A percentile compares a stretch with the other conserved stretches of the same genome.
These are phyloP conservation scores for Narthecium ossifragum DNA, from an alignment of 106 monocot species.

Conservation along the genomic window DNA sequence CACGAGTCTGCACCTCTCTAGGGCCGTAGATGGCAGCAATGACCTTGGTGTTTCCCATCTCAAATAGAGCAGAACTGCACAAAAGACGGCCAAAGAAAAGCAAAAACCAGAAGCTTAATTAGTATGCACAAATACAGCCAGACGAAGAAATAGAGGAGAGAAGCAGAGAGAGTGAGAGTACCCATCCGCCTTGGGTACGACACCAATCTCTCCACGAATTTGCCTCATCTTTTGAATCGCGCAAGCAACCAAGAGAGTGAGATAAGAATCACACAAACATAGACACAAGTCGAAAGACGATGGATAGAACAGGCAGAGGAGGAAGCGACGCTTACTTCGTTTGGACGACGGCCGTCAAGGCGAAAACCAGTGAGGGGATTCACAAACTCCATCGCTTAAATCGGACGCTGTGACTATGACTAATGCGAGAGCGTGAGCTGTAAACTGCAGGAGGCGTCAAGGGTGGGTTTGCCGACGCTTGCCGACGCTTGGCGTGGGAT, in stretches of 20 bases:
- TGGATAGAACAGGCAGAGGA: not conserved
- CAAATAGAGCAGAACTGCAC: constrained; percentile 80
- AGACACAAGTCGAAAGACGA: not conserved
- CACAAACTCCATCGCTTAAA: constrained; percentile 86
- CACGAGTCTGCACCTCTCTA: constrained; percentile 41
- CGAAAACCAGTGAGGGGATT: constrained; percentile 74
- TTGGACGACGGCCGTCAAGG: constrained; percentile 79
- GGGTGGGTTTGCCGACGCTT: not conserved
- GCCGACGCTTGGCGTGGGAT: too few relatives aligned
- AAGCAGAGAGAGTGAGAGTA: constrained; percentile 15
- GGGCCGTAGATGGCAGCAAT: constrained; percentile 96
- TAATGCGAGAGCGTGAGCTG: not conserved
- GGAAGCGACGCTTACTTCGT: constrained; percentile 36
- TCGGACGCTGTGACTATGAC: too few relatives aligned
- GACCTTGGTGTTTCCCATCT: constrained; percentile 98
- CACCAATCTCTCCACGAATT: constrained; percentile 74
- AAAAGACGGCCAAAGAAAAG: not conserved
- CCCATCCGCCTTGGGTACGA: constrained; percentile 77
- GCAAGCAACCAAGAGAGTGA: not conserved
- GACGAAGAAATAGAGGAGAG: not conserved
- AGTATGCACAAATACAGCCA: not conserved
- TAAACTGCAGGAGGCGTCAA: not conserved
- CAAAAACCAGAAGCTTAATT: not conserved
- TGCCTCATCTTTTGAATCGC: constrained; percentile 81
- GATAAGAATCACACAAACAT: constrained; percentile 1